Percentiles rank a stretch among this genome's conserved stretches.
Conservation (phyloP, 148 eudicot genomes). For the Silene uniflora region DNA sequence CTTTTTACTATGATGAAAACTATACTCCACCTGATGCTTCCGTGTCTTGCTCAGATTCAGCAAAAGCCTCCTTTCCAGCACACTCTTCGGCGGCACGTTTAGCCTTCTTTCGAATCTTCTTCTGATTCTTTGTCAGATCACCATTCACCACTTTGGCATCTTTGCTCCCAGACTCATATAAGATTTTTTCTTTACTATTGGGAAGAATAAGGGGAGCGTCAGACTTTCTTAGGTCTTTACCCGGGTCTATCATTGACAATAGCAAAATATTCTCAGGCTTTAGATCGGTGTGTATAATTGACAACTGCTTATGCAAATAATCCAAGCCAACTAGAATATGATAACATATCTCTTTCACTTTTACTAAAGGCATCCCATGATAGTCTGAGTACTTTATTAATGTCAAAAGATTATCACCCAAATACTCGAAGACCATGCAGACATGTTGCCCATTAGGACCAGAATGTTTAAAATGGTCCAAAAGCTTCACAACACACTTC, state of each 20-base stretch:
- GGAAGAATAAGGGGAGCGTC: conserved; percentile 63
- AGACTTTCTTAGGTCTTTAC: conserved; percentile 70
- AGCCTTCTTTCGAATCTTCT: conserved; percentile 71
- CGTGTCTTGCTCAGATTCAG: conserved; percentile 39
- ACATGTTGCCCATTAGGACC: conserved; percentile 99
- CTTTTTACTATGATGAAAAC: conserved; percentile 28
- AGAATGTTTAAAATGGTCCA: conserved; percentile 96
- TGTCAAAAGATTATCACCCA: conserved; percentile 92
- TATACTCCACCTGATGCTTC: conserved; percentile 45
- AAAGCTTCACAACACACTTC: conserved; percentile 89
- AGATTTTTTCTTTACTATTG: conserved; percentile 44
- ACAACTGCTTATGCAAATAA: conserved; percentile 82
- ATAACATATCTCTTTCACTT: conserved; percentile 82
- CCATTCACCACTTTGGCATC: conserved; percentile 47
- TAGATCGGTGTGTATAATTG: conserved; percentile 90
- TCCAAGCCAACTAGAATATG: conserved; percentile 82
- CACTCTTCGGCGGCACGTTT: conserved; percentile 71
- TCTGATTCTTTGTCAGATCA: conserved; percentile 81
- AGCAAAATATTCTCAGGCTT: conserved; percentile 91
- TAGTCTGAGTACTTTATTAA: conserved; percentile 82
- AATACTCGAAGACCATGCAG: conserved; percentile 96
- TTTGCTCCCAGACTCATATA: conserved; percentile 49
- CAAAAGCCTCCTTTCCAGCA: conserved; percentile 48
- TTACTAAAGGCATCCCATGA: conserved; percentile 71
- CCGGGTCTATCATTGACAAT: conserved; percentile 69